Evolutionary conservation across 768 basidiomycete species (phyloP).

Genomic region (Lentinula sp.): DNA sequence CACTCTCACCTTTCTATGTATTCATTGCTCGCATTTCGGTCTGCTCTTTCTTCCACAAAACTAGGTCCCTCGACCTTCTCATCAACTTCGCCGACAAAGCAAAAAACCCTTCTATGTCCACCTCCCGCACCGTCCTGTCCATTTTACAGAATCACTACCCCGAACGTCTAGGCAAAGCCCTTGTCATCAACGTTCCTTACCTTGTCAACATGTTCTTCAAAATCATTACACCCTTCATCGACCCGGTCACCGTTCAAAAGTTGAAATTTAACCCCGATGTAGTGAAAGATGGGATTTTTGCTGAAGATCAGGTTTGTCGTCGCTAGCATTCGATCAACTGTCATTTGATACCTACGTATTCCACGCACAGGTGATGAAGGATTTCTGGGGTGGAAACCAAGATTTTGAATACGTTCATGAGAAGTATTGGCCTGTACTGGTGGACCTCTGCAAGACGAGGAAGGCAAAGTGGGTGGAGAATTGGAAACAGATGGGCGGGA

Average conservation of each 20-base stretch:
- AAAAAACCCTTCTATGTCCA: constrained; percentile 45
- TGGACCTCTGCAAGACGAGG: constrained; percentile 47
- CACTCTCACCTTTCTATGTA: not conserved
- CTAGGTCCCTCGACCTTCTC: constrained; percentile 62
- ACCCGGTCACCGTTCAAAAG: constrained; percentile 73
- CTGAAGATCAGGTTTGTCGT: constrained; percentile 48
- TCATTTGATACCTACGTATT: not conserved
- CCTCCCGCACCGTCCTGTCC: constrained; percentile 41
- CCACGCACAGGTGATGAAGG: constrained; percentile 30
- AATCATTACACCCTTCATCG: constrained; percentile 74
- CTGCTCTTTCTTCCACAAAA: not conserved
- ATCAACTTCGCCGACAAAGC: constrained; percentile 73
- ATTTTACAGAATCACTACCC: constrained; percentile 83
- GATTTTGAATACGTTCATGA: constrained; percentile 72
- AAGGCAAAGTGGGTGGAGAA: constrained; percentile 42
- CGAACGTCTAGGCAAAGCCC: constrained; percentile 70
- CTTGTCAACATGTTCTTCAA: constrained; percentile 71
- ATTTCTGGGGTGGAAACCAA: constrained; percentile 63
- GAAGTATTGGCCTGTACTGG: constrained; percentile 67
- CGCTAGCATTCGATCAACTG: not conserved
- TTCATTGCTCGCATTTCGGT: not conserved
- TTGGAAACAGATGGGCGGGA: constrained; percentile 67
- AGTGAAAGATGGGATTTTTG: constrained; percentile 62
- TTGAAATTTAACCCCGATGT: constrained; percentile 70
- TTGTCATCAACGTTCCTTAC: constrained; percentile 81